Evolutionary conservation across 371 early-diverging fungal species (phyloP).

Genomic region (Gilbertella persicaria): DNA sequence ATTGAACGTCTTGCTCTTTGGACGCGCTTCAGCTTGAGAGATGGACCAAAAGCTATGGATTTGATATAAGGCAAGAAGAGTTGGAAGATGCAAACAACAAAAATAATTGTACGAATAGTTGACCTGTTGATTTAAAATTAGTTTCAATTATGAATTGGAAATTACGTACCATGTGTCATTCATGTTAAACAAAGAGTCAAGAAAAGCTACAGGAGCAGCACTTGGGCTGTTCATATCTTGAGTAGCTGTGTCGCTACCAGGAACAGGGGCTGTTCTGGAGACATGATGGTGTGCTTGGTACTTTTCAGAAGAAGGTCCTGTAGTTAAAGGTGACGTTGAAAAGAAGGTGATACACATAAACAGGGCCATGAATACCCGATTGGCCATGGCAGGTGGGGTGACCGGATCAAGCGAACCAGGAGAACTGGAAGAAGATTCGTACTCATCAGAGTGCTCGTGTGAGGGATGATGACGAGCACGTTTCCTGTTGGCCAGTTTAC

Average conservation of each 20-base stretch:
- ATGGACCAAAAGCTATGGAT: constrained; percentile 18
- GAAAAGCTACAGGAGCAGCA: constrained; percentile 4
- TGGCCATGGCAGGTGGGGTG: constrained; percentile 34
- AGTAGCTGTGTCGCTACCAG: constrained; percentile 1
- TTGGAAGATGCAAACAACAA: constrained; percentile 33
- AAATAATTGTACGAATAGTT: constrained; percentile 27
- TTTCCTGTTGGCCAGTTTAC: constrained; percentile 31
- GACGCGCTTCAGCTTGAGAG: constrained; percentile 35
- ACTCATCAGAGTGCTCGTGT: constrained; percentile 20
- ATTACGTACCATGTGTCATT: constrained; percentile 29
- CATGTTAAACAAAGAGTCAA: constrained; percentile 15
- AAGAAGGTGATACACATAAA: constrained; percentile 48
- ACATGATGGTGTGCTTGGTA: constrained; percentile 41
- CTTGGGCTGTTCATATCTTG: neutral
- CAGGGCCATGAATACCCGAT: constrained; percentile 47
- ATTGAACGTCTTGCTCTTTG: constrained; percentile 13
- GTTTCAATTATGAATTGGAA: neutral
- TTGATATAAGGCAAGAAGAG: constrained; percentile 33
- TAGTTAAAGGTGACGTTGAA: constrained; percentile 47
- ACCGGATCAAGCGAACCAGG: constrained; percentile 29
- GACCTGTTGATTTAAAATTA: constrained; percentile 15
- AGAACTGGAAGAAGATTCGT: constrained; percentile 32
- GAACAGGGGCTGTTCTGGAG: constrained; percentile 28
- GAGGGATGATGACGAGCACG: constrained; percentile 8
- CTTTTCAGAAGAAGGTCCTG: constrained; percentile 32